Percentiles rank a stretch among this genome's conserved stretches.
These are phyloP conservation scores for Populus hybrid DNA, from an alignment of 441 rosid species.

Conservation along the genomic window DNA sequence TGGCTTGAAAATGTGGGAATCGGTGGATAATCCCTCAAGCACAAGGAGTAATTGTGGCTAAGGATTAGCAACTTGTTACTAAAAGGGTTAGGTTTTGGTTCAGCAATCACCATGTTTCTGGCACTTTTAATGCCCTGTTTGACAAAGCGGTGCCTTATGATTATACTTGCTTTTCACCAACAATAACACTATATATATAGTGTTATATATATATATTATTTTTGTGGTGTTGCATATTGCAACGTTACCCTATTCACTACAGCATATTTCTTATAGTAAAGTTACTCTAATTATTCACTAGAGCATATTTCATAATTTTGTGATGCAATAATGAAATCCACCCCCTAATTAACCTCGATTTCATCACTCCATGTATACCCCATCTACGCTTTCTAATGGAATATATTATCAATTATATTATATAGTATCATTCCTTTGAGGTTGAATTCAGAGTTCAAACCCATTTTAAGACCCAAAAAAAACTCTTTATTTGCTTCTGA, in stretches of 20 bases:
- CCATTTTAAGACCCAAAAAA: no score
- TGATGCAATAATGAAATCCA: background rate
- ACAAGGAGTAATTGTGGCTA: background rate
- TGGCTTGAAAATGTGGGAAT: conserved; percentile 14
- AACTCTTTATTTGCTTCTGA: no score
- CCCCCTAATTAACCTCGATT: background rate
- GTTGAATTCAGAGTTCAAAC: no score
- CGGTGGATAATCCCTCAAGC: background rate
- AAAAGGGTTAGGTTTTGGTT: background rate
- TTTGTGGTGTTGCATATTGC: no score
- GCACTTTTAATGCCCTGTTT: background rate
- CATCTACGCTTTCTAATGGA: background rate
- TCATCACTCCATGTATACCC: background rate
- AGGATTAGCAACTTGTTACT: background rate
- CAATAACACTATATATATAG: no score
- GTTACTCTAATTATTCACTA: no score
- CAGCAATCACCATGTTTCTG: background rate
- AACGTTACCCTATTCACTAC: no score
- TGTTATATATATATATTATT: no score
- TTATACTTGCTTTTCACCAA: no score
- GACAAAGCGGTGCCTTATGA: no score
- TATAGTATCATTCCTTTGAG: no score
- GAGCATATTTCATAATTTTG: background rate
- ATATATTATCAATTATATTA: background rate
- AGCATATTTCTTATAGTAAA: no score